Base-by-base conservation (phyloP, 2,329 filamentous ascomycete genomes). In the Xylariaceae sp. region DNA sequence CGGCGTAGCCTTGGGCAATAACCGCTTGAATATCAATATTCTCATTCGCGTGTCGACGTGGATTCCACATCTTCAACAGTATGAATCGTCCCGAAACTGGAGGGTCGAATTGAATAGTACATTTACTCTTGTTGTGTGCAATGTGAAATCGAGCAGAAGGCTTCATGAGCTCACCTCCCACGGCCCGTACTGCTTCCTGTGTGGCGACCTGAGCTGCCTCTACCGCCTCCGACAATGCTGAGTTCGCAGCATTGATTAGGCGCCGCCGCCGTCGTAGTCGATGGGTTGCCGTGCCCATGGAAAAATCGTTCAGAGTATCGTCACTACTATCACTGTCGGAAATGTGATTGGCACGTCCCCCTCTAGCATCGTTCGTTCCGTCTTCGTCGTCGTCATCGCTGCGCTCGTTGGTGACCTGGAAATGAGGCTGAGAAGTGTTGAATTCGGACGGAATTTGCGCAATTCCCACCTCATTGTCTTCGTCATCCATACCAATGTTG, bases 21-120 rank as follows among this genome's bases (percentile, higher is more conserved):
- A 97, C 86, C 42, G 87, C 90, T 69, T 96, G 88, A 38, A 97
- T 90, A 66, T 96, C 91, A 58, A 97, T 95, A 63, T 95, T 96
- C 53, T 75, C 75, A 5, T 67, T 62, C 4, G 81, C 77, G 44
- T 86, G 83, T 22, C 83, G 80, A 53, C 83, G 82, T 2, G 88
- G 88, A 62, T 86, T 91, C 89, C 90, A 97, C 68, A 97, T 83
- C 75, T 97, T 97, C 57, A 97, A 76, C 40, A 97, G 72, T 47
- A 97, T 87, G 67, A 88, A 95, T 51, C 89, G 82, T 5, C 89
- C 89, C 11, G 89, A 90, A 54, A 94, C 81, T 0, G 88, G 87
- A 51, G 90, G 88, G 61, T 92, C 83, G 61, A 97, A 97, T 53
- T 83, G 86, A 62, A 97, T 88, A 13, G 87, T 91, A 61, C 94